Evolutionary conservation across 2,329 filamentous ascomycete species (phyloP).

Genomic region (Gremmenia infestans): DNA sequence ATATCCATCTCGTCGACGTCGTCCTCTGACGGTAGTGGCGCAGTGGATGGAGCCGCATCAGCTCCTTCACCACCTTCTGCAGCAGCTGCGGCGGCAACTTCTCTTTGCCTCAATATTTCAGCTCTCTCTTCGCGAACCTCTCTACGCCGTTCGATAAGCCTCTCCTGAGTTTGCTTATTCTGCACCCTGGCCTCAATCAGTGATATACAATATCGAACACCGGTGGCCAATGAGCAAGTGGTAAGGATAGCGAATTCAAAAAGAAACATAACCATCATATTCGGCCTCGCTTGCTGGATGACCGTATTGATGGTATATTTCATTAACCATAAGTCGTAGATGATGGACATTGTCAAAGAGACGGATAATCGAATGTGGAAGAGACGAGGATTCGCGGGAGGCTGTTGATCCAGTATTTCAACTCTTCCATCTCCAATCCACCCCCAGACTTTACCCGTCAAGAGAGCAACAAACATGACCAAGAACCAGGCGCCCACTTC

Average conservation of each 20-base stretch:
- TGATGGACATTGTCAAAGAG: constrained; percentile 72
- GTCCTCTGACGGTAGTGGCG: constrained; percentile 57
- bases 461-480: constrained; percentile 88
- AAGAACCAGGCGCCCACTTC: constrained; percentile 93
- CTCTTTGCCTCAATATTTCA: constrained; percentile 38
- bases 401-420: constrained; percentile 91
- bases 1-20: constrained; percentile 90
- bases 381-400: constrained; percentile 77
- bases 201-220: constrained; percentile 71
- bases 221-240: constrained; percentile 75
- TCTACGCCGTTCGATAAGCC: constrained; percentile 61
- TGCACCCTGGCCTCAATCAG: constrained; percentile 73
- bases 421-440: constrained; percentile 97
- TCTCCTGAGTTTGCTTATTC: constrained; percentile 65
- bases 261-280: constrained; percentile 99
- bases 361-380: constrained; percentile 80
- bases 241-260: constrained; percentile 92
- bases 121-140: constrained; percentile 59
- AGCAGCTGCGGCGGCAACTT: constrained; percentile 36
- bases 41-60: constrained; percentile 26
- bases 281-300: constrained; percentile 80
- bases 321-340: constrained; percentile 77
- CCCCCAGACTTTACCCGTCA: constrained; percentile 95
- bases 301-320: constrained; percentile 78
- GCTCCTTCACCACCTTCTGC: constrained; percentile 38